phyloP scores from a whole-genome alignment of 306 rosid species.

The Vicia sativa region DNA sequence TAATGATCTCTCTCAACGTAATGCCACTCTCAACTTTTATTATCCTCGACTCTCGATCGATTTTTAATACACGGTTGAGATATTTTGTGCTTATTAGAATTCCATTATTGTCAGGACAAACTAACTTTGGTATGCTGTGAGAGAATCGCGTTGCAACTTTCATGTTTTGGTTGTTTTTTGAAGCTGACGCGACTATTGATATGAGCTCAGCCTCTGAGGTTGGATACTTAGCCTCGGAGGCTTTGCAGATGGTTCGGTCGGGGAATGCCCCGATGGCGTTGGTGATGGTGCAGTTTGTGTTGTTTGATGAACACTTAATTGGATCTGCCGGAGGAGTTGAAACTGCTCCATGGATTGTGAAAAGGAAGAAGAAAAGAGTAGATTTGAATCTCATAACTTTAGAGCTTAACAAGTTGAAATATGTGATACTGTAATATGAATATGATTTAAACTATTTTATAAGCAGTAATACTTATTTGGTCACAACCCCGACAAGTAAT shows the following conservation, averaged over 20 bases:
- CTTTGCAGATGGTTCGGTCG: conserved; percentile 54
- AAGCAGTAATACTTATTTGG: too few species aligned
- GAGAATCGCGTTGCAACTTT: conserved; percentile 60
- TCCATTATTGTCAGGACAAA: conserved; percentile 55
- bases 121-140: conserved; percentile 75
- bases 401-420: not conserved
- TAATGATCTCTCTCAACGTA: conserved; percentile 52
- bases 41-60: conserved; percentile 47
- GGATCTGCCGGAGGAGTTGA: conserved; percentile 55
- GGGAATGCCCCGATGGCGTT: conserved; percentile 72
- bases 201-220: conserved; percentile 54
- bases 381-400: not conserved
- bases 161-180: conserved; percentile 42
- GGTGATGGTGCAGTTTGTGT: conserved; percentile 61
- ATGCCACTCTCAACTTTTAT: conserved; percentile 65
- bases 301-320: conserved; percentile 50
- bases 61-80: conserved; percentile 44
- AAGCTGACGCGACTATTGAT: conserved; percentile 49
- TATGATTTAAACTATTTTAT: too few species aligned
- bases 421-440: too few species aligned
- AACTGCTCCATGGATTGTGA: conserved; percentile 6
- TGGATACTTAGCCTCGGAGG: conserved; percentile 49
- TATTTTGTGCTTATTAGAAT: conserved; percentile 70
- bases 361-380: not conserved
- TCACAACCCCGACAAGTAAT: too few species aligned